Base-by-base conservation (phyloP, 2,329 filamentous ascomycete species). In the Colletotrichum falcatum region DNA sequence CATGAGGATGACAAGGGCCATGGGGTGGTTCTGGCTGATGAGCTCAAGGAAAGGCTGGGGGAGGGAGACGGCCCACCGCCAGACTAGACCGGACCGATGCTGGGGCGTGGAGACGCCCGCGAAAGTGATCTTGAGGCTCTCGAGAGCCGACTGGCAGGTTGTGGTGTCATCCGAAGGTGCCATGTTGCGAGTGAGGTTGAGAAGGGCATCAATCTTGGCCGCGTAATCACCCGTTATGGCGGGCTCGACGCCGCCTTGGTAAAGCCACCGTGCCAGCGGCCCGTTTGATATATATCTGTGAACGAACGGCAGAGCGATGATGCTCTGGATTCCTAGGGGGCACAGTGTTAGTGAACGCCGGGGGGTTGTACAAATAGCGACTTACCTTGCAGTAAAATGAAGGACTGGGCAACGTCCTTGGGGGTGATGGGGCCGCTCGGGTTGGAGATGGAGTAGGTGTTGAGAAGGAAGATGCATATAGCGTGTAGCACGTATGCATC, bases 401-500 rank as follows among this genome's bases (percentile, higher is more conserved):
- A 74, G 18, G 73, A 73, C 60, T 74, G 73, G 7, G 67, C 73
- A 16, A 74, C 53, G 53, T 74, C 73, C 60, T 54, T 66, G 8
- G 71, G 49, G 20, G 46, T 62, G 30, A 73, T 64, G 35, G 60
- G 58, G 2, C 64, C 54, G 4, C 59, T 55, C 3, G 62, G 70
- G 30, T 66, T 61, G n/a, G 71, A 63, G 28, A 74, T 72, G 28
- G 67, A 72, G 58, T 70, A 73, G n/a, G 72, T 69, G 42, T 70
- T 74, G n/a, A 73, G 44, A 1, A 74, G 55, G n/a, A 74, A 74
- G 28, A 74, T 74, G 51, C 67, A 66, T n/a, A 70, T 66, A 33
- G 73, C 73, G 28, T 74, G 71, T 7, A 74, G 64, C n/a, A 74
- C 73, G 42, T 72, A 74, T 18, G 73, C 72, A 33, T 74, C 73